These are phyloP conservation scores for Hanseniaspora occidentalis DNA, from an alignment of 805 yeast species.

Conservation along the genomic window DNA sequence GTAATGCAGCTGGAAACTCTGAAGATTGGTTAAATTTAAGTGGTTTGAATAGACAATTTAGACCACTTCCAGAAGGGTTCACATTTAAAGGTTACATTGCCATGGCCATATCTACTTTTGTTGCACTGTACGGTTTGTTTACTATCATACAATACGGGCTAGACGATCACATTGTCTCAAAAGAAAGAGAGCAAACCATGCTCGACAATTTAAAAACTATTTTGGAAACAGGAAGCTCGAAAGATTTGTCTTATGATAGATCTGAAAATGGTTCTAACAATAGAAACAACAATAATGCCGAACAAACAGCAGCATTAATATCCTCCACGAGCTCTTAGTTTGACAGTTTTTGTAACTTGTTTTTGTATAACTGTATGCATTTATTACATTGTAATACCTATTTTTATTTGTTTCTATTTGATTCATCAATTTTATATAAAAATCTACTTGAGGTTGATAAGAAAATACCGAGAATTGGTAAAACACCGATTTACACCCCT, in stretches of 20 bases:
- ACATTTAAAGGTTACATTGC: constrained; percentile 61
- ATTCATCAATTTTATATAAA: too few species aligned
- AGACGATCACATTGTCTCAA: constrained; percentile 29
- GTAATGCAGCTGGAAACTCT: constrained; percentile 65
- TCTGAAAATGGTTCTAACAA: background rate
- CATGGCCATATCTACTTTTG: constrained; percentile 35
- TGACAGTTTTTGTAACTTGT: too few species aligned
- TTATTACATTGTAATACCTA: too few species aligned
- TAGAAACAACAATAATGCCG: background rate
- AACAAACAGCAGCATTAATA: background rate
- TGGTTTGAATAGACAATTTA: constrained; percentile 49
- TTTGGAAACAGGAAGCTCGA: background rate
- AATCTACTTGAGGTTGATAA: too few species aligned
- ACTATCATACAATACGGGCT: constrained; percentile 54
- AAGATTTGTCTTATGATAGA: background rate
- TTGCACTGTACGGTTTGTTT: constrained; percentile 48
- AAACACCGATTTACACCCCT: too few species aligned
- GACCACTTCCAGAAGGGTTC: constrained; percentile 59
- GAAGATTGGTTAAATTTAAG: constrained; percentile 42
- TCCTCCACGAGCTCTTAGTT: background rate
- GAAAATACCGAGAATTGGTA: too few species aligned
- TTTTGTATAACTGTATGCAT: too few species aligned
- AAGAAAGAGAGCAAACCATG: background rate
- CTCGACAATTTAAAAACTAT: background rate
- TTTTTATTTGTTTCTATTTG: too few species aligned